Percentiles rank a stretch among this genome's conserved stretches.
Conservation (phyloP, 1,284 basidiomycete genomes). For the Leccinum angustisporum region DNA sequence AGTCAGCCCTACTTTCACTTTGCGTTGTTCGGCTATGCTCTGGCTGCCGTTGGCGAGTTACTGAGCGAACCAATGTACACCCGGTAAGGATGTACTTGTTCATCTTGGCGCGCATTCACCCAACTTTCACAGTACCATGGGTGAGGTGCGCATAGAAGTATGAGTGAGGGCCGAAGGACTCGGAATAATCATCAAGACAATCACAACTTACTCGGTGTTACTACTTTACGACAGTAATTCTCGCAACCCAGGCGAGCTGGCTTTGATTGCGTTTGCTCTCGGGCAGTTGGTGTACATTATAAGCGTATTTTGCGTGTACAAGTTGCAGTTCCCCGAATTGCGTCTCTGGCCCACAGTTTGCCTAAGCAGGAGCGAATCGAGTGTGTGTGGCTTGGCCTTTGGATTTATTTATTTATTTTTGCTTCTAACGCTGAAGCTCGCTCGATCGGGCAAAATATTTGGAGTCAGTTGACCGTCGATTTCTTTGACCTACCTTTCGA, state of each 20-base stretch:
- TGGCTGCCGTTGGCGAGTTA: slow-evolving; percentile 76
- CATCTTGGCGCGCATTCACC: slow-evolving; percentile 5
- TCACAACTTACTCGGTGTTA: slow-evolving; percentile 68
- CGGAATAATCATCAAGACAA: slow-evolving; percentile 74
- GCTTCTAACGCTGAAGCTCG: neutral
- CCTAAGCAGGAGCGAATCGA: slow-evolving; percentile 7
- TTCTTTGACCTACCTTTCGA: slow-evolving; percentile 62
- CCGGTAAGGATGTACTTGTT: slow-evolving; percentile 40
- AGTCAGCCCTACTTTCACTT: slow-evolving; percentile 63
- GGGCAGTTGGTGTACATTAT: slow-evolving; percentile 78
- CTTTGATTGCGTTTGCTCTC: slow-evolving; percentile 78
- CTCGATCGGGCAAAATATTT: slow-evolving; percentile 14
- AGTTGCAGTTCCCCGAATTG: slow-evolving; percentile 28
- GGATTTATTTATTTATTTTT: neutral
- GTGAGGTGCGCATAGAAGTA: slow-evolving; percentile 60
- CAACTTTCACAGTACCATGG: slow-evolving; percentile 55
- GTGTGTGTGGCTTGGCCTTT: slow-evolving; percentile 21
- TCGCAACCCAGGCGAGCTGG: slow-evolving; percentile 40
- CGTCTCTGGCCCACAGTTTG: slow-evolving; percentile 29
- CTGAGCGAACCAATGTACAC: slow-evolving; percentile 85
- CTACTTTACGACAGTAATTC: slow-evolving; percentile 48
- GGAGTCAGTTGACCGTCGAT: slow-evolving; percentile 8
- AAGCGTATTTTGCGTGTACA: slow-evolving; percentile 40
- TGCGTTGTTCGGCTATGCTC: slow-evolving; percentile 69
- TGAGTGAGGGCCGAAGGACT: slow-evolving; percentile 82